phyloP scores from a whole-genome alignment of 345 rosid genomes.

The Firmiana major region DNA sequence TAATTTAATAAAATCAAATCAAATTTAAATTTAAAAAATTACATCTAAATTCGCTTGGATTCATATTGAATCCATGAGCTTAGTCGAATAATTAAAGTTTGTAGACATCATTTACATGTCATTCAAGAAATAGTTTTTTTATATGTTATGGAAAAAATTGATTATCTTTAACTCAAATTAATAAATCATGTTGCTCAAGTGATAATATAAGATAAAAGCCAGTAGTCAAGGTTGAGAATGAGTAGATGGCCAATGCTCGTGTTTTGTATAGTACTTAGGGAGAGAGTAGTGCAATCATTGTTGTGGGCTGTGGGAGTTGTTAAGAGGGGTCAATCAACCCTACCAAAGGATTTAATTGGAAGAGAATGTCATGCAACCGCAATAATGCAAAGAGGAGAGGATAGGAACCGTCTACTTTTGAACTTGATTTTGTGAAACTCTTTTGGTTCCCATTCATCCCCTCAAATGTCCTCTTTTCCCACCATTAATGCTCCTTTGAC shows the following conservation, averaged over 20 bases:
- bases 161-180: too few relatives aligned
- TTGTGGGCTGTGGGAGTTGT: neutral
- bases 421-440: neutral
- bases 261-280: neutral
- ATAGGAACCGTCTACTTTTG: neutral
- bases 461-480: neutral
- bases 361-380: conserved; percentile 3
- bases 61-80: too few relatives aligned
- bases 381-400: neutral
- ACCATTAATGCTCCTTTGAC: conserved; percentile 15
- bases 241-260: neutral
- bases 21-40: too few relatives aligned
- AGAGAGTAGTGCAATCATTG: neutral
- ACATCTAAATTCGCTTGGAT: too few relatives aligned
- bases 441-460: neutral
- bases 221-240: too few relatives aligned
- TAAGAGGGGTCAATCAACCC: neutral
- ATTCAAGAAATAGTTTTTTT: too few relatives aligned
- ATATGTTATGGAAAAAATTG: too few relatives aligned
- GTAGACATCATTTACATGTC: too few relatives aligned
- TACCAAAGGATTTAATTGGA: neutral
- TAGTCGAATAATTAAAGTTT: too few relatives aligned
- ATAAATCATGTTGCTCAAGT: too few relatives aligned
- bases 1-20: too few relatives aligned
- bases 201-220: too few relatives aligned